Conservation (phyloP, 164 flowering plant genomes). For the Saururus chinensis region DNA sequence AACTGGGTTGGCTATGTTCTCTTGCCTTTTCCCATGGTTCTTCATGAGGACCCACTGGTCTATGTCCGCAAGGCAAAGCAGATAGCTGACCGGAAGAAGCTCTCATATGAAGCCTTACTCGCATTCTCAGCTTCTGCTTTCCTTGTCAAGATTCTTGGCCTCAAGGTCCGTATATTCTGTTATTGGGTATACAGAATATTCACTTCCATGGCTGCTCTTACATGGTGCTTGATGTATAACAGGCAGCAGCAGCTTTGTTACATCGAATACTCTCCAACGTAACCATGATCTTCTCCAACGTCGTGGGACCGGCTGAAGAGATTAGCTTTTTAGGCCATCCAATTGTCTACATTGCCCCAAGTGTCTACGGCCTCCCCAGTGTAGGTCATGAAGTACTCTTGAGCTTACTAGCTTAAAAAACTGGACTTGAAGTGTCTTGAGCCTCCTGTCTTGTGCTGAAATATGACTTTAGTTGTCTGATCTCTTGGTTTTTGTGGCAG, state of each 20-base stretch:
- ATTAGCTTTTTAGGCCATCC: constrained; percentile 49
- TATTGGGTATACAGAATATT: no score
- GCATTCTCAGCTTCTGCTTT: constrained; percentile 19
- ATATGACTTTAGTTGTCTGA: neutral
- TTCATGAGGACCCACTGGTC: constrained; percentile 42
- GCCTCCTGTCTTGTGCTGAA: no score
- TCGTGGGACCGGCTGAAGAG: constrained; percentile 56
- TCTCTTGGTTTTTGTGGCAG: constrained; percentile 18
- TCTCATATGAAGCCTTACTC: constrained; percentile 39
- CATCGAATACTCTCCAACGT: constrained; percentile 22
- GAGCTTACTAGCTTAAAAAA: no score
- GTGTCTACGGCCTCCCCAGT: constrained; percentile 43
- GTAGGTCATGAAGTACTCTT: constrained; percentile 15
- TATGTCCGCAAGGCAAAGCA: constrained; percentile 50
- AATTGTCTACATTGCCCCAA: constrained; percentile 46
- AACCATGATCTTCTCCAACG: constrained; percentile 48
- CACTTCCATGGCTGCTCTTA: neutral
- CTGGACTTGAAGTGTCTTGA: neutral
- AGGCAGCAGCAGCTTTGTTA: constrained; percentile 27
- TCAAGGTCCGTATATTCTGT: constrained; percentile 25
- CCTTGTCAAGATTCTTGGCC: constrained; percentile 33
- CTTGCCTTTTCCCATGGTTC: constrained; percentile 37
- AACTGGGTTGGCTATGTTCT: constrained; percentile 50
- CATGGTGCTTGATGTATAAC: neutral
- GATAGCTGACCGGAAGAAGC: constrained; percentile 52